Evolutionary conservation across 2,329 filamentous ascomycete genomes (phyloP).

Genomic region (Amesomyces nigricolor): DNA sequence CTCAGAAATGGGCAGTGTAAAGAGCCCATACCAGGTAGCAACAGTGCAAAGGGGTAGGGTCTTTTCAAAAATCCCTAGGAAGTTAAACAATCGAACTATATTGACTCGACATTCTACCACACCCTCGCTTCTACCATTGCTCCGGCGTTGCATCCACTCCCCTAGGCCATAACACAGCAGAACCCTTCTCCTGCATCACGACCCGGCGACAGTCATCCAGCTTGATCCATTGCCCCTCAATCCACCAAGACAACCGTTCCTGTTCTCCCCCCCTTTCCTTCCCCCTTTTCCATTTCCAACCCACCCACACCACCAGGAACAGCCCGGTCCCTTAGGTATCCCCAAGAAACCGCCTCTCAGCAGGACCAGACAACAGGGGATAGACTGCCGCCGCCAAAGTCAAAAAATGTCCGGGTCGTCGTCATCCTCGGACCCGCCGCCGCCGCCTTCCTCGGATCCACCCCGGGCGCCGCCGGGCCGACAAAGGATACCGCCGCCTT

Average conservation of each 20-base stretch:
- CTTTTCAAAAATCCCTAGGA: too few species aligned
- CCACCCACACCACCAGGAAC: background rate
- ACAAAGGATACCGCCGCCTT: slow-evolving; percentile 27
- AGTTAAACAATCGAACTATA: background rate
- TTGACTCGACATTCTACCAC: background rate
- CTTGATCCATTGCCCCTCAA: slow-evolving; percentile 57
- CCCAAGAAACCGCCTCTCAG: slow-evolving; percentile 26
- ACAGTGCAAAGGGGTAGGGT: too few species aligned
- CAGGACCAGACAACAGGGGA: slow-evolving; percentile 63
- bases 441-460: slow-evolving; percentile 42
- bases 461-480: slow-evolving; percentile 28
- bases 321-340: background rate
- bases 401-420: slow-evolving; percentile 54
- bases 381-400: slow-evolving; percentile 54
- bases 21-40: too few species aligned
- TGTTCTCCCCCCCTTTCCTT: background rate
- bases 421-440: slow-evolving; percentile 58
- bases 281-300: background rate
- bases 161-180: background rate
- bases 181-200: background rate
- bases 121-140: background rate
- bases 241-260: slow-evolving; percentile 35
- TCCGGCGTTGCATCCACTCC: background rate
- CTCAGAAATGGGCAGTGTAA: too few species aligned
- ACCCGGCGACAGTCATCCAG: slow-evolving; percentile 54